Base-by-base conservation (phyloP, 192 early-diverging fungal species). In the Coemansia sp. region DNA sequence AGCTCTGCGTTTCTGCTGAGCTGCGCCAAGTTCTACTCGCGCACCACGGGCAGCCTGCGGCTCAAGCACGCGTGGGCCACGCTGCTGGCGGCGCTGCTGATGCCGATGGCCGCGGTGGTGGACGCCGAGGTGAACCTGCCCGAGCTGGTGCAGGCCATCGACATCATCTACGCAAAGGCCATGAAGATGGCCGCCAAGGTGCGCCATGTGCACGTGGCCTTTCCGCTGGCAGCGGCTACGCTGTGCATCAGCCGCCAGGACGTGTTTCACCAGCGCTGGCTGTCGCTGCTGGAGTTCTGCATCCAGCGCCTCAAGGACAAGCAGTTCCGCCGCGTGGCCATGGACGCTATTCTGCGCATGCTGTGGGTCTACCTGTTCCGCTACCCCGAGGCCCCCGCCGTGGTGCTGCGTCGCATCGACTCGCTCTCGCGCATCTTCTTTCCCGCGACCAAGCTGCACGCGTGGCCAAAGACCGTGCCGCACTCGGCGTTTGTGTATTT, bases 361-460 rank as follows among this genome's bases (percentile, higher is more conserved):
- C 69, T 95, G 20, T 99, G 97, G 97, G 92, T 93, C 14, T 96
- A 94, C 68, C 71, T 98, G 20, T 98, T 94, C 72, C 90, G 96
- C 51, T 95, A 91, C 65, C 86, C 84, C 2, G 96, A 96, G 64
- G 76, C 88, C 29, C 85, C 66, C 62, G 51, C 57, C 1, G 71
- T 83, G 11, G 77, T 77, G 5, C 48, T 79, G 18, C 76, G 82
- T 7, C 63, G 77, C n/a, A 79, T 83, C 14, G 82, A 83, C 56
- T 73, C 73, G 18, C 64, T 83, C 22, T 76, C 73, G 62, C 73
- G 82, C 20, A 83, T 79, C 14, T 79, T 83, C 57, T 83, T 83
- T 29, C 82, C 82, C 0, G 82, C 82, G 2, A 83, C 80, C 14
- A 83, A 83, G 36, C 63, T 78, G 11, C 76, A 83, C 48, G 80